A percentile compares a stretch with the other conserved stretches of the same genome.
These are phyloP conservation scores for Saururus chinensis DNA, from an alignment of 164 flowering plant genomes.

Conservation along the genomic window DNA sequence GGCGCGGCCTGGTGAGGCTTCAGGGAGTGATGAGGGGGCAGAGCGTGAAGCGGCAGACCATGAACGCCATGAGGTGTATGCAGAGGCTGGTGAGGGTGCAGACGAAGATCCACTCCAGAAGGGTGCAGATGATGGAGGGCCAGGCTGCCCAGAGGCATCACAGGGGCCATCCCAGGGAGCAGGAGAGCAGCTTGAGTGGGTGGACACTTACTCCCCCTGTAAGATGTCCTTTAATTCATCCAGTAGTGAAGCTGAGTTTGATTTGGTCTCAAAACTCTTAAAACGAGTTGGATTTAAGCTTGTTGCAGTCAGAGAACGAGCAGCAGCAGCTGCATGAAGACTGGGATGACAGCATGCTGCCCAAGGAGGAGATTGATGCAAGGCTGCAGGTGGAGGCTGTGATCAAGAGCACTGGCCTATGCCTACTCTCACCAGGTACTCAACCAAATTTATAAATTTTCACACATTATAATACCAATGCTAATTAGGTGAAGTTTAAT, in stretches of 20 bases:
- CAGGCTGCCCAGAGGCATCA: conserved; percentile 42
- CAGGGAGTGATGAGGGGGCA: conserved; percentile 86
- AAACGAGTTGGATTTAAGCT: no score
- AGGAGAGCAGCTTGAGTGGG: conserved; percentile 45
- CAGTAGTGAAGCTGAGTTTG: no score
- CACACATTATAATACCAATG: no score
- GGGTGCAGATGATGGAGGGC: conserved; percentile 79
- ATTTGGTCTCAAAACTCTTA: no score
- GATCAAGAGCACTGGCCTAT: conserved; percentile 73
- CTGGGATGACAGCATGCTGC: conserved; percentile 86
- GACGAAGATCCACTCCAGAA: conserved; percentile 73
- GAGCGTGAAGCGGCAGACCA: conserved; percentile 75
- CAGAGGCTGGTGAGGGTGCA: conserved; percentile 79
- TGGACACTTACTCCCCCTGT: conserved; percentile 35
- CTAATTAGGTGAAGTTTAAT: no score
- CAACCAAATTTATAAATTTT: no score
- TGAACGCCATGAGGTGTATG: conserved; percentile 85
- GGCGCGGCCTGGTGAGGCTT: conserved; percentile 91
- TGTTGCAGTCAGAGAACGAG: conserved; percentile 47
- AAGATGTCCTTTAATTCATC: conserved; percentile 5
- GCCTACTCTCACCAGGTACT: conserved; percentile 84
- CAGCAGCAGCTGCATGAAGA: conserved; percentile 51
- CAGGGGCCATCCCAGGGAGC: conserved; percentile 37
- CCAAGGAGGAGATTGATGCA: conserved; percentile 73
- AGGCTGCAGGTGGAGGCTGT: conserved; percentile 67